phyloP scores from a whole-genome alignment of 2,329 filamentous ascomycete genomes.

The Aspergillus brunneoviolaceus region DNA sequence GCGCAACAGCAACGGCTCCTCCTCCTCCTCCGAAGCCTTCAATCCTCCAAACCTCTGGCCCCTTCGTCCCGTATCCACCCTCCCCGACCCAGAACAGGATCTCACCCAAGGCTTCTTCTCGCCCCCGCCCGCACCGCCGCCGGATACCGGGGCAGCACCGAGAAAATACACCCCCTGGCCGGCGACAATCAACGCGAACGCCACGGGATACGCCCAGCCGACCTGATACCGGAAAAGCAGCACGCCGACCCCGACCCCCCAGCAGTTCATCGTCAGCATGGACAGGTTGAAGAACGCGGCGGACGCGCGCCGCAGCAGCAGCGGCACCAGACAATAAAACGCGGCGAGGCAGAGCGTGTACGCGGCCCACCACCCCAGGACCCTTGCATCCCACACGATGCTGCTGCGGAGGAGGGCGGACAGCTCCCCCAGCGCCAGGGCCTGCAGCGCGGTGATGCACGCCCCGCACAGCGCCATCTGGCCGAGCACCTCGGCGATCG shows the following conservation, averaged over 20 bases:
- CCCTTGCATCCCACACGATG: slow-evolving; percentile 63
- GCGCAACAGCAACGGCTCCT: background rate
- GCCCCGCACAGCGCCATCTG: slow-evolving; percentile 87
- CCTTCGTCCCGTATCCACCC: no score
- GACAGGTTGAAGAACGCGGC: slow-evolving; percentile 98
- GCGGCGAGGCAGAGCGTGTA: slow-evolving; percentile 80
- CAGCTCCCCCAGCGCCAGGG: slow-evolving; percentile 82
- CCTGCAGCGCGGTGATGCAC: slow-evolving; percentile 87
- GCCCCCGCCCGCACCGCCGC: slow-evolving; percentile 69
- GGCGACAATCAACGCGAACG: slow-evolving; percentile 87
- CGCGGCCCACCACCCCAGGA: slow-evolving; percentile 81
- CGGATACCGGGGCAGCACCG: slow-evolving; percentile 59
- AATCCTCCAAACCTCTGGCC: background rate
- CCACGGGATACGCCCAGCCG: slow-evolving; percentile 91
- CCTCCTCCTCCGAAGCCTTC: background rate
- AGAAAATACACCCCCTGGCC: slow-evolving; percentile 87
- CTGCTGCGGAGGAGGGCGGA: slow-evolving; percentile 60
- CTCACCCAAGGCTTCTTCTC: slow-evolving; percentile 9
- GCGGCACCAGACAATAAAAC: slow-evolving; percentile 85
- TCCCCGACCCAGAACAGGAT: no score
- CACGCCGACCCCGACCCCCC: slow-evolving; percentile 91
- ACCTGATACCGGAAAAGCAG: slow-evolving; percentile 77
- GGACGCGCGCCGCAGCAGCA: slow-evolving; percentile 83
- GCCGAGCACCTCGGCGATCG: slow-evolving; percentile 88
- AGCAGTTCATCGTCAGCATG: slow-evolving; percentile 91